These are phyloP conservation scores for Cardamine chenopodiifolia DNA, from an alignment of 345 rosid genomes.

Conservation along the genomic window DNA sequence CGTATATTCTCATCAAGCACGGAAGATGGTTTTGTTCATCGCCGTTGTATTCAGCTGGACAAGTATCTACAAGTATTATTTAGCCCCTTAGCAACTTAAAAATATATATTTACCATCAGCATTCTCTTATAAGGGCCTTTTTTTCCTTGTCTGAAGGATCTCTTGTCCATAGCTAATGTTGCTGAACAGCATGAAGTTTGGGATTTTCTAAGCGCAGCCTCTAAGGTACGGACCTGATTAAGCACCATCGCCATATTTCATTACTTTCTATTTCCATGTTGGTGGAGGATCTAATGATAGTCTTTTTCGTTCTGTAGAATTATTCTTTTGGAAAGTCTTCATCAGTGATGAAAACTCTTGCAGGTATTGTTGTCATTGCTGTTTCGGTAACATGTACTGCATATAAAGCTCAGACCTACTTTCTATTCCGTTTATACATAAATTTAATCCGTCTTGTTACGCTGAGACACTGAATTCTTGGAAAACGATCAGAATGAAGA, in stretches of 20 bases:
- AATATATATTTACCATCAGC: slow-evolving; percentile 23
- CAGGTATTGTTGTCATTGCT: slow-evolving; percentile 57
- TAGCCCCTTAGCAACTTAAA: slow-evolving; percentile 15
- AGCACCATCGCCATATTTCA: not conserved
- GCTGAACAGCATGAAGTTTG: slow-evolving; percentile 99
- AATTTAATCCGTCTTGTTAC: not conserved
- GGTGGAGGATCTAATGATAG: slow-evolving; percentile 31
- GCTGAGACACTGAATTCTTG: not conserved
- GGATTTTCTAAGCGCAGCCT: slow-evolving; percentile 91
- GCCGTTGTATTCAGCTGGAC: slow-evolving; percentile 98
- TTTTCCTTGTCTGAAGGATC: slow-evolving; percentile 64
- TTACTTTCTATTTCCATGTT: slow-evolving; percentile 8
- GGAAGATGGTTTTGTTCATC: slow-evolving; percentile 96
- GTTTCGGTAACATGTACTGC: slow-evolving; percentile 7
- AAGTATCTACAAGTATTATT: slow-evolving; percentile 76
- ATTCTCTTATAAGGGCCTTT: slow-evolving; percentile 4
- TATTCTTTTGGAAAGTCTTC: slow-evolving; percentile 95
- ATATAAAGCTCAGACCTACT: not conserved
- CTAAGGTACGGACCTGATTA: slow-evolving; percentile 64
- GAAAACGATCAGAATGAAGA: slow-evolving; percentile 7
- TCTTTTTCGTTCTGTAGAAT: slow-evolving; percentile 57
- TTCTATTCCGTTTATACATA: not conserved
- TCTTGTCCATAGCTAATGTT: slow-evolving; percentile 92
- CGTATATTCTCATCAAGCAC: slow-evolving; percentile 99
- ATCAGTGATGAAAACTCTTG: slow-evolving; percentile 88